Conservation (phyloP, 2,329 filamentous ascomycete species). For the Fusarium fujikuroi region DNA sequence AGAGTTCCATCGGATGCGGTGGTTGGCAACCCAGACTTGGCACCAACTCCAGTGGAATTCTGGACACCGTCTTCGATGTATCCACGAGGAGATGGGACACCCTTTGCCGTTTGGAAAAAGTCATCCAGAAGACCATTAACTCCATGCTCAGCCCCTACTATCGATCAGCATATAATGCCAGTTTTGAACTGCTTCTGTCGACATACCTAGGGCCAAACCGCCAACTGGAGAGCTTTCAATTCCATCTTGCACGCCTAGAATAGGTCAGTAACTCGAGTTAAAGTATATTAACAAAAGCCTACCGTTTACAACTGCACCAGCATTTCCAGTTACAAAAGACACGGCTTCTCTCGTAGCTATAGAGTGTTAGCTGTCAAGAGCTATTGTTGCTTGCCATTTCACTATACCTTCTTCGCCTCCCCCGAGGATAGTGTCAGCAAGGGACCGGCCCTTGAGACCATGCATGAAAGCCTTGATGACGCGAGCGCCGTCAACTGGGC, state of each 20-base stretch:
- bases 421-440: background rate
- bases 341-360: background rate
- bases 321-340: constrained; percentile 7
- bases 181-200: fast-evolving
- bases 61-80: background rate
- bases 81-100: constrained; percentile 8
- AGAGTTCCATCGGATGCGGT: constrained; percentile 3
- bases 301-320: constrained; percentile 6
- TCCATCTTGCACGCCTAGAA: background rate
- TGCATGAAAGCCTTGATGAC: constrained; percentile 6
- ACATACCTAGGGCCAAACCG: background rate
- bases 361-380: background rate
- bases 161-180: background rate
- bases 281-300: background rate
- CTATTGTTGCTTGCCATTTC: fast-evolving
- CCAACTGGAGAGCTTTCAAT: constrained; percentile 5
- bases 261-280: background rate
- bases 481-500: background rate
- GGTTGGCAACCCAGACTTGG: background rate
- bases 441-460: background rate
- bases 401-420: constrained; percentile 3
- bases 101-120: constrained; percentile 6
- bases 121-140: constrained; percentile 3
- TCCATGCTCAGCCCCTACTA: background rate
- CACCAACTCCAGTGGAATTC: background rate